These are phyloP conservation scores for Pisolithus orientalis DNA, from an alignment of 768 basidiomycete genomes.

Conservation along the genomic window DNA sequence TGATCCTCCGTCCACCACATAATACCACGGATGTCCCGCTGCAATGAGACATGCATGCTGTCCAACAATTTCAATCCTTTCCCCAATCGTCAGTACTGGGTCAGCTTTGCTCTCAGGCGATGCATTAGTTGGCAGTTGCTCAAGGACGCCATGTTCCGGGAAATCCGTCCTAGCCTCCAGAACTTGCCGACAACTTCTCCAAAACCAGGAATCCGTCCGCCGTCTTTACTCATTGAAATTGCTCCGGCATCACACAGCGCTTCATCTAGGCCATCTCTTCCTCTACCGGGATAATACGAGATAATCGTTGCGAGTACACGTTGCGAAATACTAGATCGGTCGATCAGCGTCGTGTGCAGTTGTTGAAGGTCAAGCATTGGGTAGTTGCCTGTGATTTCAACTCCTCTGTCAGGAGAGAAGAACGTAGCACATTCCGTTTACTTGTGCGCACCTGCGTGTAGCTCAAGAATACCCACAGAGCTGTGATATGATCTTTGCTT, in stretches of 20 bases:
- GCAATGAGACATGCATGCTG: conserved; percentile 84
- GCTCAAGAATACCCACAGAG: conserved; percentile 64
- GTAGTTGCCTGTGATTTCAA: conserved; percentile 56
- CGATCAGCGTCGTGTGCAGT: conserved; percentile 63
- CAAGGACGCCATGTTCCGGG: conserved; percentile 75
- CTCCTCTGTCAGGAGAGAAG: not conserved
- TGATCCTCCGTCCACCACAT: conserved; percentile 48
- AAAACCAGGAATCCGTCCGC: conserved; percentile 62
- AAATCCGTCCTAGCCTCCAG: conserved; percentile 61
- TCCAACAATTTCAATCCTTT: conserved; percentile 65
- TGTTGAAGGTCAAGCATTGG: conserved; percentile 83
- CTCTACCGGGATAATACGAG: conserved; percentile 73
- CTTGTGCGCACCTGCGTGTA: conserved; percentile 58
- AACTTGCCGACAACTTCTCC: conserved; percentile 64
- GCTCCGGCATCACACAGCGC: conserved; percentile 82
- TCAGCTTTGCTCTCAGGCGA: conserved; percentile 2
- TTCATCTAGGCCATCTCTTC: conserved; percentile 56
- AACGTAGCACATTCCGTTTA: not conserved
- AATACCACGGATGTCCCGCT: conserved; percentile 79
- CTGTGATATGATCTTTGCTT: conserved; percentile 37
- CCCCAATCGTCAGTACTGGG: conserved; percentile 45
- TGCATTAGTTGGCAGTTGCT: conserved; percentile 24
- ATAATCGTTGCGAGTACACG: conserved; percentile 66
- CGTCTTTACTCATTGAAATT: conserved; percentile 85
- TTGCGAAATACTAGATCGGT: conserved; percentile 52